phyloP scores from a whole-genome alignment of 73 alveolate species.

The Paraurostyla sp. region DNA sequence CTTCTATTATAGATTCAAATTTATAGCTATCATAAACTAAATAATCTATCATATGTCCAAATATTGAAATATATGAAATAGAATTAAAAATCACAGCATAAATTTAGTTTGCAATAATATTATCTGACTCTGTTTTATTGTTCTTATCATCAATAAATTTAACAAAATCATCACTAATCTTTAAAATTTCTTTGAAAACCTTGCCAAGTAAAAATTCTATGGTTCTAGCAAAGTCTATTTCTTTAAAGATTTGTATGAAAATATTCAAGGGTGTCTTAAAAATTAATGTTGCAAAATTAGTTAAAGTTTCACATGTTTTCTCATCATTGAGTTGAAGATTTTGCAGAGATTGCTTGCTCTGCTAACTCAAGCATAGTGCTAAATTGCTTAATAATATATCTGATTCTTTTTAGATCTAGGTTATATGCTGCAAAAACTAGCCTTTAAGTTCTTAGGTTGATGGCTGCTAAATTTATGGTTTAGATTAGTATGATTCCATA shows the following conservation, averaged over 20 bases:
- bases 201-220: conserved; percentile 6
- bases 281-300: background rate
- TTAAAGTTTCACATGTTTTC: background rate
- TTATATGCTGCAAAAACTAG: background rate
- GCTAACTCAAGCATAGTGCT: background rate
- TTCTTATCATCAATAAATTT: background rate
- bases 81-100: background rate
- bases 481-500: background rate
- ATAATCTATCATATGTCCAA: conserved; percentile 41
- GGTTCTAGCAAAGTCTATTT: background rate
- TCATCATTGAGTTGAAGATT: background rate
- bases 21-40: conserved; percentile 8
- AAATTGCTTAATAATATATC: background rate
- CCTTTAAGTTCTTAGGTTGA: background rate
- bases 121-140: background rate
- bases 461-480: too few species aligned
- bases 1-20: background rate
- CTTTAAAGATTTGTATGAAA: background rate
- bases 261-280: background rate
- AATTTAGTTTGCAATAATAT: background rate
- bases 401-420: background rate
- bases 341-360: background rate
- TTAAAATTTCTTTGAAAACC: conserved; percentile 18
- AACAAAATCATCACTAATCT: conserved; percentile 17
- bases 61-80: background rate